These are phyloP conservation scores for Vachellia pachyceras DNA, from an alignment of 306 rosid genomes.

Conservation along the genomic window DNA sequence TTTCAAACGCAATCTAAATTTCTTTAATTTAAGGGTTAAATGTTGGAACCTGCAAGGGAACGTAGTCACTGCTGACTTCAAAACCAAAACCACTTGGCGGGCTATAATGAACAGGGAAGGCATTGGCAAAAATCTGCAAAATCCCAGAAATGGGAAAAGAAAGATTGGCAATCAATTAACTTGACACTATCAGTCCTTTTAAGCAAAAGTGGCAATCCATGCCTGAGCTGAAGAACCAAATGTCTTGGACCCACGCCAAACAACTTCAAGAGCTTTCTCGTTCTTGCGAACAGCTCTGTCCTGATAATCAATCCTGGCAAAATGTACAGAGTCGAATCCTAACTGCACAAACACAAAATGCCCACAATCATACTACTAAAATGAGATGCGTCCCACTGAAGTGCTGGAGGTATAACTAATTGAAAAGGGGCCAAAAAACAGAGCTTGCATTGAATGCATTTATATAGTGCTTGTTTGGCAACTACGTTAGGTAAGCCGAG, in stretches of 20 bases:
- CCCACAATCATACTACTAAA: neutral
- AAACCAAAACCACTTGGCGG: constrained; percentile 73
- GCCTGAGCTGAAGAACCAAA: constrained; percentile 92
- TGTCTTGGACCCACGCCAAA: constrained; percentile 89
- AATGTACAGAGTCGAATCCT: constrained; percentile 94
- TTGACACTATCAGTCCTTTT: neutral
- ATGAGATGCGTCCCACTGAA: neutral
- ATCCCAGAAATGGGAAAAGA: neutral
- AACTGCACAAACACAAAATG: constrained; percentile 53
- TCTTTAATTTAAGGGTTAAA: constrained; percentile 5
- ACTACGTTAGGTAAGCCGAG: no score
- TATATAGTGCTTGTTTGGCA: no score
- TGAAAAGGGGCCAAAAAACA: neutral
- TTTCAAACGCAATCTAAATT: no score
- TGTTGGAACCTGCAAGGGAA: constrained; percentile 69
- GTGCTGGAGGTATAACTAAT: neutral
- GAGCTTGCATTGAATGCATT: neutral
- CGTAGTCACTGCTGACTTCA: constrained; percentile 55
- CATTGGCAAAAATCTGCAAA: constrained; percentile 79
- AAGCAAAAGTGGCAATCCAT: constrained; percentile 20
- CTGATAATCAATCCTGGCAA: constrained; percentile 90
- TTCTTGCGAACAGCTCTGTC: constrained; percentile 75
- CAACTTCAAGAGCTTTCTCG: constrained; percentile 86
- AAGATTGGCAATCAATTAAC: neutral
- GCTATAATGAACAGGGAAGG: constrained; percentile 78